phyloP scores from a whole-genome alignment of 2,329 filamentous ascomycete genomes.

The Cadophora gregata region DNA sequence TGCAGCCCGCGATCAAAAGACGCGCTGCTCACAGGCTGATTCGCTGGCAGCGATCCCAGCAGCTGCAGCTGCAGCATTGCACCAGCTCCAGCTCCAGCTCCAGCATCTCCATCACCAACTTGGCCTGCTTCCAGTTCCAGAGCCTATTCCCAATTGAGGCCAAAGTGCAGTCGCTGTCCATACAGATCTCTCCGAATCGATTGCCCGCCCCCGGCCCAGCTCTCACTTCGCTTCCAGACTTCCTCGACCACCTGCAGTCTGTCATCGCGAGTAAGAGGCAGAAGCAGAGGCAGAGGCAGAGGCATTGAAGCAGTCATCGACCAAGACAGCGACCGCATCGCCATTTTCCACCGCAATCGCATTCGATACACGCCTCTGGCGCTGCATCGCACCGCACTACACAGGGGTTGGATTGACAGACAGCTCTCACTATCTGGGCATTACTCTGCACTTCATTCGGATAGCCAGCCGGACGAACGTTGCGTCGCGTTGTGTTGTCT shows the following conservation, averaged over 20 bases:
- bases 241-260: background rate
- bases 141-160: conserved; percentile 28
- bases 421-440: background rate
- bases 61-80: conserved; percentile 34
- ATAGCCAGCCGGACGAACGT: conserved; percentile 30
- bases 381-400: background rate
- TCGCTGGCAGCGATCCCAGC: conserved; percentile 32
- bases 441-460: conserved; percentile 24
- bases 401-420: background rate
- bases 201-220: background rate
- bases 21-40: conserved; percentile 38
- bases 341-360: conserved; percentile 9
- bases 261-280: background rate
- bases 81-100: conserved; percentile 30
- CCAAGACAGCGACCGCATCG: conserved; percentile 5
- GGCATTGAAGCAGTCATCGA: background rate
- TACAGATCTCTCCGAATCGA: background rate
- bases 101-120: conserved; percentile 30
- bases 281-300: too few relatives aligned
- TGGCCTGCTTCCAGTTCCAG: conserved; percentile 26
- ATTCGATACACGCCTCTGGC: conserved; percentile 16
- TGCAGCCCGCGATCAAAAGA: conserved; percentile 39
- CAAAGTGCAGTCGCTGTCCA: conserved; percentile 21
- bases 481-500: conserved; percentile 18
- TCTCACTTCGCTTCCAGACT: conserved; percentile 4